Evolutionary conservation across 768 basidiomycete species (phyloP), one percentile per base, ranked within the genome.

Genomic region (Auricularia sp.): DNA sequence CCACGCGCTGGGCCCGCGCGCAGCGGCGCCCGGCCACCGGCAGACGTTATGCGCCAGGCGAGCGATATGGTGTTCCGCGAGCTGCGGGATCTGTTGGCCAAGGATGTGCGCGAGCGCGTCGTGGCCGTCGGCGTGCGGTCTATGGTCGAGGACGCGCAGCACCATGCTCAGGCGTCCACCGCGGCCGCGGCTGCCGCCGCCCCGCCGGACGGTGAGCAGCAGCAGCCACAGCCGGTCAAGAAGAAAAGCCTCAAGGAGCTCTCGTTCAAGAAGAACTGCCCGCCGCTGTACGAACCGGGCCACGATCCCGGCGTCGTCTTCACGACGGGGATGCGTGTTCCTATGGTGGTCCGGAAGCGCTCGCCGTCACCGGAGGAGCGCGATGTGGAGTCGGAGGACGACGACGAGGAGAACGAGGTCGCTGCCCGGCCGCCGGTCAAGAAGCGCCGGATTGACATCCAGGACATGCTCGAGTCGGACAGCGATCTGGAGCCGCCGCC

Each of bases 51-150:
- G 18, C 79, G 79, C 21, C 76, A 78, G 39, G 87, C 88, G 5
- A 79, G 82, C 68, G 76, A 80, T 67, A 75, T 82, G 47, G 82
- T 91, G 65, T 63, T 85, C 61, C 78, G 73, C 33, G 87, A 91
- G 73, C 76, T 92, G 62, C 77, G 74, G 66, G 72, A 64, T 13
- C 66, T 83, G 62, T 75, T 91, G 61, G 83, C 85, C 74, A 85
- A 83, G 74, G 89, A 91, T 68, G 77, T 92, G 37, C 76, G 77
- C 67, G 86, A 87, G 54, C 81, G 83, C 21, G 74, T 89, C 2
- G 82, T 90, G 14, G 81, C 77, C 8, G 71, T 75, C 33, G 83
- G 83, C 45, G 67, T 92, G 61, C 76, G 81, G 66, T 76, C 77
- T 67, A 67, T 88, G 47, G 81, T 86, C 58, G 72, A 71, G 14